Evolutionary conservation across 2,329 filamentous ascomycete species (phyloP).

Genomic region (Incumbomyces lentus): DNA sequence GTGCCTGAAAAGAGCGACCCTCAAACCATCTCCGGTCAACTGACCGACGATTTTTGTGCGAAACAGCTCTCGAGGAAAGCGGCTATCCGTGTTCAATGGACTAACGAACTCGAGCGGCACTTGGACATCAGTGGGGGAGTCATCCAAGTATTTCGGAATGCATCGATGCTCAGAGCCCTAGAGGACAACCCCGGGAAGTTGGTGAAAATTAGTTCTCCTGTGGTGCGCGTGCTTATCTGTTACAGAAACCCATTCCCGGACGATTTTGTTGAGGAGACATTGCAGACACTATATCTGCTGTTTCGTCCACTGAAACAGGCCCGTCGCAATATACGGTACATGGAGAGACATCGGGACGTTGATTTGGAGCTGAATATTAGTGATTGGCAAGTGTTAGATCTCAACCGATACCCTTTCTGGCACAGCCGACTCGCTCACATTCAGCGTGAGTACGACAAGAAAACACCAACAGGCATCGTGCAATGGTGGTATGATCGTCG

Average conservation of each 20-base stretch:
- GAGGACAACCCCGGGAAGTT: not conserved
- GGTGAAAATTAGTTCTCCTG: no score
- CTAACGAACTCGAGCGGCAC: slow-evolving; percentile 2
- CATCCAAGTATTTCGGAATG: not conserved
- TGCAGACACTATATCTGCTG: slow-evolving; percentile 4
- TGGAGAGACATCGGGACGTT: not conserved
- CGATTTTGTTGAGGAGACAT: slow-evolving; percentile 1
- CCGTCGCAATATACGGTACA: not conserved
- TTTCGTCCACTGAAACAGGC: not conserved
- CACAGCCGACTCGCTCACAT: slow-evolving; percentile 22
- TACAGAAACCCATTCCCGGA: slow-evolving; percentile 2
- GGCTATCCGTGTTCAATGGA: slow-evolving; percentile 7
- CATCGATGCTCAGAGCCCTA: not conserved
- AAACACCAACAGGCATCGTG: slow-evolving; percentile 17
- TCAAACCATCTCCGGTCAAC: not conserved
- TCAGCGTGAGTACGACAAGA: slow-evolving; percentile 22
- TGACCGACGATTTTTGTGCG: not conserved
- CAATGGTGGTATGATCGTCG: slow-evolving; percentile 26
- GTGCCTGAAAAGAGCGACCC: not conserved
- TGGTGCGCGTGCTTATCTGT: not conserved
- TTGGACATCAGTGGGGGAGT: not conserved
- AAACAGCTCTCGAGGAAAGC: slow-evolving; percentile 2
- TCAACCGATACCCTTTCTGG: slow-evolving; percentile 25
- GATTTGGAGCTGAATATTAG: not conserved
- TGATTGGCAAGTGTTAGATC: slow-evolving; percentile 9